These are phyloP conservation scores for Suhomyces tanzawaensis DNA, from an alignment of 805 yeast genomes.

Conservation along the genomic window DNA sequence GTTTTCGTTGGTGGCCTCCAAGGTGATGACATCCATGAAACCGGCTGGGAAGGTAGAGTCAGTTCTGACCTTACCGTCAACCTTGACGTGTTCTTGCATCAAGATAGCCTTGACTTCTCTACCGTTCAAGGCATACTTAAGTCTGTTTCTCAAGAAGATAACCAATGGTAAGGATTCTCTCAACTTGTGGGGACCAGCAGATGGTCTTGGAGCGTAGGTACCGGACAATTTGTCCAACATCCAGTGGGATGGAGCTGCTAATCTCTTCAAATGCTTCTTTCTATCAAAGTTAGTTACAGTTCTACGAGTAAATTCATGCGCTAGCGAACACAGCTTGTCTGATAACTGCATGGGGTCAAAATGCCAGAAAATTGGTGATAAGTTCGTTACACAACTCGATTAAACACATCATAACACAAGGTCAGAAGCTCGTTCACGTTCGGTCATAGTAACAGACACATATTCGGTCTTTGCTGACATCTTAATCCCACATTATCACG, in stretches of 20 bases:
- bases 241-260: slow-evolving; percentile 99
- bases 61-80: slow-evolving; percentile 99
- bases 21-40: slow-evolving; percentile 97
- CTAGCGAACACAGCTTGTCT: neutral
- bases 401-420: no score
- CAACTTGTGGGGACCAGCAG: slow-evolving; percentile 94
- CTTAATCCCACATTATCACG: slow-evolving; percentile 32
- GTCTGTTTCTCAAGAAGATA: slow-evolving; percentile 33
- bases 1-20: slow-evolving; percentile 98
- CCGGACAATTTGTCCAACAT: slow-evolving; percentile 99
- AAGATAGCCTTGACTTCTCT: slow-evolving; percentile 35
- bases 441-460: neutral
- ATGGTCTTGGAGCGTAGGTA: slow-evolving; percentile 99
- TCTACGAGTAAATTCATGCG: neutral
- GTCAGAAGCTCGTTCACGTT: neutral
- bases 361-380: neutral
- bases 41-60: slow-evolving; percentile 99
- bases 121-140: slow-evolving; percentile 34
- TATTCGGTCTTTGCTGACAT: no score
- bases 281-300: slow-evolving; percentile 41
- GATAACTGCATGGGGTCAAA: neutral
- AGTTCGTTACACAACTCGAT: neutral
- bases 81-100: slow-evolving; percentile 46
- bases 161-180: slow-evolving; percentile 33
- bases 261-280: slow-evolving; percentile 99